Evolutionary conservation across 495 filamentous ascomycete genomes (phyloP), one percentile per base, ranked within the genome.

Genomic region (Aspergillus ostianus): DNA sequence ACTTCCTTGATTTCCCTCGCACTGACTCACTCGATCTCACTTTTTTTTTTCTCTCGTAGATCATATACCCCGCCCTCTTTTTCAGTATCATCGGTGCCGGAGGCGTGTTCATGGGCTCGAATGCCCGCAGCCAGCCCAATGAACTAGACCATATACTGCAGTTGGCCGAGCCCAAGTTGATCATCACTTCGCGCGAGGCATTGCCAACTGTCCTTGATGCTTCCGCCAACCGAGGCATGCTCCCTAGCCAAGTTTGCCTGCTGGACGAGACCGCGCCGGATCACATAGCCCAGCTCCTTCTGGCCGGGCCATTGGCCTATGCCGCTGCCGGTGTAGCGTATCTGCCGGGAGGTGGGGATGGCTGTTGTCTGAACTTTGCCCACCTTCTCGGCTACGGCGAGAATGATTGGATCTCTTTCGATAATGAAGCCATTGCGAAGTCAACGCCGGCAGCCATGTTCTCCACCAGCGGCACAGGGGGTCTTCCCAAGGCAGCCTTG

Each of bases 401-500:
- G 68, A 70, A 67, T 15, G 77, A 83, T 67, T 84, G 83, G 82
- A 55, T 80, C 47, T 71, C 71, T 15, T 83, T 86, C 61, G 64
- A 80, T n/a, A 72, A 80, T 59, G 72, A 76, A 21, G 58, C 56
- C 36, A 65, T 70, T 30, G 75, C 79, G 23, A 76, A 74, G 58
- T 69, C 73, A 41, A 84, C 82, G 2, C 80, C 79, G 4, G 80
- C 82, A 3, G 78, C 79, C 52, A 74, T 82, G 68, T 77, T 83
- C 51, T 81, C 78, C 50, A 84, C 80, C 46, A 85, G 82, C 57
- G 82, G 83, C 6, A 85, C 83, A 0, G 83, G 84, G 23, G 84
- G 84, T 2, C 67, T 86, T 8, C 84, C 84, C 30, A 87, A 85
- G 62, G 83, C 76, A 15, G 84, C 82, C 6, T 72, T 81, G 51